Evolutionary conservation across 495 filamentous ascomycete genomes (phyloP).

Genomic region (Hypoxylon lienhwacheense): DNA sequence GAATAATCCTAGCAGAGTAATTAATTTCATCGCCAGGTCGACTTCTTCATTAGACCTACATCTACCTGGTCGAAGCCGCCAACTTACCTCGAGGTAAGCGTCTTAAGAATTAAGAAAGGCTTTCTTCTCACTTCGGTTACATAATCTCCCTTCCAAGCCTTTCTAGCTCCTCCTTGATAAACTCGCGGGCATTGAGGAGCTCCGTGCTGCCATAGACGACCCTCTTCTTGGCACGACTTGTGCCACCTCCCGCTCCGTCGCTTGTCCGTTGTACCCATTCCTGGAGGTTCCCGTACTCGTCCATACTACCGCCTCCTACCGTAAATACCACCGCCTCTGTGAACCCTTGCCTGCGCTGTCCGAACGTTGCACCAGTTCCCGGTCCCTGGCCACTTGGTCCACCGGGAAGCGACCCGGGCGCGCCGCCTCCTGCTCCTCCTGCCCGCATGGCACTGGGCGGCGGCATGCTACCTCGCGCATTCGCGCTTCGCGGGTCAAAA

Average conservation of each 20-base stretch:
- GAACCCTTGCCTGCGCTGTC: slow-evolving; percentile 89
- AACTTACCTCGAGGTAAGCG: too few species aligned
- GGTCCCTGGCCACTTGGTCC: slow-evolving; percentile 50
- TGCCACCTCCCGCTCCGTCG: too few species aligned
- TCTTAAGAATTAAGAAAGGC: too few species aligned
- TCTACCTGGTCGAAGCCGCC: too few species aligned
- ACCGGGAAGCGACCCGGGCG: slow-evolving; percentile 49
- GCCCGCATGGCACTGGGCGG: slow-evolving; percentile 62
- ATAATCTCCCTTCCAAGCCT: slow-evolving; percentile 64
- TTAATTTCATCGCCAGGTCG: too few species aligned
- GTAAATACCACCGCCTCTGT: slow-evolving; percentile 96
- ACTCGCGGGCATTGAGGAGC: slow-evolving; percentile 85
- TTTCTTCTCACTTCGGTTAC: slow-evolving; percentile 13
- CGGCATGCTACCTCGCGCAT: slow-evolving; percentile 90
- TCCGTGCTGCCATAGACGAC: slow-evolving; percentile 97
- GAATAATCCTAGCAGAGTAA: too few species aligned
- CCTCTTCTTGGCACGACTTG: slow-evolving; percentile 62
- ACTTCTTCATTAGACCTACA: too few species aligned
- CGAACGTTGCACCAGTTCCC: slow-evolving; percentile 85
- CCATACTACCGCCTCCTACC: slow-evolving; percentile 96
- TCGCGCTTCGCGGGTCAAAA: slow-evolving; percentile 92
- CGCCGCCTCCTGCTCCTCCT: slow-evolving; percentile 39
- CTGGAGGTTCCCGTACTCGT: slow-evolving; percentile 97
- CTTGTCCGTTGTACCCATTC: slow-evolving; percentile 87
- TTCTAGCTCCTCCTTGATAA: slow-evolving; percentile 77